Evolutionary conservation across 106 monocot species (phyloP), one percentile per base, ranked within the genome.

Genomic region (Triglochin maritima): DNA sequence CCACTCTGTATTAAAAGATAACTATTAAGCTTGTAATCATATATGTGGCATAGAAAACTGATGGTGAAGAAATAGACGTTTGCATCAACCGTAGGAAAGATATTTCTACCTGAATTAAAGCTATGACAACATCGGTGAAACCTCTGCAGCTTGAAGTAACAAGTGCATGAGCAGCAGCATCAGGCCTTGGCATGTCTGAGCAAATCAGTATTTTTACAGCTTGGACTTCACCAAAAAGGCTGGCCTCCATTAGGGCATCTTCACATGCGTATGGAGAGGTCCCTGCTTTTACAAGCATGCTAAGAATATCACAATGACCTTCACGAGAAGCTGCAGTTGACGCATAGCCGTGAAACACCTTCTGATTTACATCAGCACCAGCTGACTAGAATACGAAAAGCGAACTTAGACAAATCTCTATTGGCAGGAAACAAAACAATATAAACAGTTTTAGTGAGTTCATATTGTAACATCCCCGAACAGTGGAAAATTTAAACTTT

Each of bases 241-340:
- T 75, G 57, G 83, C 80, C 45, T 86, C 86, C 56, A 80, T 42
- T 17, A 86, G 72, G 29, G 86, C 80, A 72, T 86, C 80, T 48
- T 86, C 83, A 75, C 83, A 80, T 61, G 86, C 82, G 48, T 29
- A 50, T 65, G 71, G 77, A 17, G 86, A 83, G 14, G 71, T 71
- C 29, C 86, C 80, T 47, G 76, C 64, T 70, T 80, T 80, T 52
- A 86, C 4, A 56, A 86, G 83, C 78, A 86, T 75, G 61, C 70
- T 12, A 7, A 86, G 78, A 44, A 80, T 66, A 51, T 60, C 50
- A 55, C 73, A 73, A 65, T 83, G 74, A 46, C 86, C 77, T 78
- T 78, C 82, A 42, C 83, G 77, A n/a, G 83, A 80, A 44, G 86
- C 83, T 59, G 86, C 83, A 45, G 86, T 83, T 52, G 78, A 77